Conservation (phyloP, 257 asterid species). For the Solanum lycopersicoides region DNA sequence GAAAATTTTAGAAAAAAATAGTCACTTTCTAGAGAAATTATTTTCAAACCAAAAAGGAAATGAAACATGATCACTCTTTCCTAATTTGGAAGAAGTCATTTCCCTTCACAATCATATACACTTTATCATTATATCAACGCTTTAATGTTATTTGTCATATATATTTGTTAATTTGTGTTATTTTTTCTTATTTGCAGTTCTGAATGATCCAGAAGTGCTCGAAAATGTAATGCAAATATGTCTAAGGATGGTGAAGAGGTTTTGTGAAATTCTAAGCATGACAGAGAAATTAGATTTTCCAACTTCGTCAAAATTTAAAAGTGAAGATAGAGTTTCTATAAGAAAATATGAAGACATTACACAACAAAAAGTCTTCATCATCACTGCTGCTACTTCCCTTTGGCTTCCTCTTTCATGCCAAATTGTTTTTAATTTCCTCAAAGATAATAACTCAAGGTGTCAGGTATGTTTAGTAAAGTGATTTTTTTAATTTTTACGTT, state of each 20-base stretch:
- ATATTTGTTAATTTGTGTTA: background rate
- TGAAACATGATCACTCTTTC: no score
- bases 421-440: constrained; percentile 36
- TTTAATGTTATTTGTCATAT: no score
- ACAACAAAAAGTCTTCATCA: constrained; percentile 28
- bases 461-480: no score
- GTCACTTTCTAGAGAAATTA: no score
- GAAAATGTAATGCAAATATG: constrained; percentile 9
- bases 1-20: no score
- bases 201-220: no score
- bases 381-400: constrained; percentile 43
- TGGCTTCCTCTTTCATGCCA: constrained; percentile 43
- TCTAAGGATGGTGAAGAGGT: constrained; percentile 50
- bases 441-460: constrained; percentile 20
- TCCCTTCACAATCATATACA: no score
- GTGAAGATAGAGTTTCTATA: constrained; percentile 38
- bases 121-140: no score
- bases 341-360: constrained; percentile 18
- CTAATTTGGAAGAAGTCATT: no score
- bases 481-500: no score
- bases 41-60: no score
- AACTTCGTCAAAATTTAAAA: constrained; percentile 10
- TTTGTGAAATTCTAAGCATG: constrained; percentile 35
- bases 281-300: constrained; percentile 27
- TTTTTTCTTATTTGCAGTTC: constrained; percentile 11